Percentiles rank a stretch among this genome's conserved stretches.
phyloP scores from a whole-genome alignment of 192 early-diverging fungal genomes.

The Backusella australiensis region DNA sequence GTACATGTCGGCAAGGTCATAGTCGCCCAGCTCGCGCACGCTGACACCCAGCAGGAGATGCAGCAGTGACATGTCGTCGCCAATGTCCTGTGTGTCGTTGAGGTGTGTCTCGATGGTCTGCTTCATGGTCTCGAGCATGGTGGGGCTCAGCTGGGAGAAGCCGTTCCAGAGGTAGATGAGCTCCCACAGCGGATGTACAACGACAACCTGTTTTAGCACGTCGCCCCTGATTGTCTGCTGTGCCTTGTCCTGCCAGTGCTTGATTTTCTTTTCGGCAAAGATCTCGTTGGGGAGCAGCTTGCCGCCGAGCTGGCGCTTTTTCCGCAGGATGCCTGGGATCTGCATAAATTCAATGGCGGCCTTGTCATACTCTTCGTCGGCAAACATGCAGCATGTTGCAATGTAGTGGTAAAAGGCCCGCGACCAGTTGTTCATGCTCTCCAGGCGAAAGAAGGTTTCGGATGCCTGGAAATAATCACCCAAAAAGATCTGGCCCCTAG shows the following conservation, averaged over 20 bases:
- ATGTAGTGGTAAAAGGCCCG: slow-evolving; percentile 41
- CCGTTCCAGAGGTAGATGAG: slow-evolving; percentile 41
- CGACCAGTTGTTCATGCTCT: slow-evolving; percentile 38
- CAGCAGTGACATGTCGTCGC: slow-evolving; percentile 19
- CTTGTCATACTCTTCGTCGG: slow-evolving; percentile 36
- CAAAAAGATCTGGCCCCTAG: slow-evolving; percentile 38
- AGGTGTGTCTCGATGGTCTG: slow-evolving; percentile 7
- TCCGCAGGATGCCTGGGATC: slow-evolving; percentile 19
- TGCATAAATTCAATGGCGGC: slow-evolving; percentile 36
- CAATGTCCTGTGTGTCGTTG: not conserved
- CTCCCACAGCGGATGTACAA: slow-evolving; percentile 37
- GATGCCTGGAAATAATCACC: slow-evolving; percentile 40
- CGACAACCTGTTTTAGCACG: slow-evolving; percentile 16
- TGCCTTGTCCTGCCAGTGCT: slow-evolving; percentile 11
- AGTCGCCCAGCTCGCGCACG: slow-evolving; percentile 28
- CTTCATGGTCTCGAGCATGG: slow-evolving; percentile 16
- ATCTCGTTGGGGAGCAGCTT: slow-evolving; percentile 30
- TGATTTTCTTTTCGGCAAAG: slow-evolving; percentile 29
- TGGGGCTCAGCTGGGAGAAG: slow-evolving; percentile 14
- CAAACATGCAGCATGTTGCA: slow-evolving; percentile 39
- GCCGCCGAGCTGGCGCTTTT: slow-evolving; percentile 11
- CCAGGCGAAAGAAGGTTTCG: slow-evolving; percentile 41
- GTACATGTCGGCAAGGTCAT: slow-evolving; percentile 21
- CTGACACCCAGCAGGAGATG: slow-evolving; percentile 27
- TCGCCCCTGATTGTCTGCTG: slow-evolving; percentile 11